phyloP scores from a whole-genome alignment of 805 yeast genomes.

The Candida xyloterini region DNA sequence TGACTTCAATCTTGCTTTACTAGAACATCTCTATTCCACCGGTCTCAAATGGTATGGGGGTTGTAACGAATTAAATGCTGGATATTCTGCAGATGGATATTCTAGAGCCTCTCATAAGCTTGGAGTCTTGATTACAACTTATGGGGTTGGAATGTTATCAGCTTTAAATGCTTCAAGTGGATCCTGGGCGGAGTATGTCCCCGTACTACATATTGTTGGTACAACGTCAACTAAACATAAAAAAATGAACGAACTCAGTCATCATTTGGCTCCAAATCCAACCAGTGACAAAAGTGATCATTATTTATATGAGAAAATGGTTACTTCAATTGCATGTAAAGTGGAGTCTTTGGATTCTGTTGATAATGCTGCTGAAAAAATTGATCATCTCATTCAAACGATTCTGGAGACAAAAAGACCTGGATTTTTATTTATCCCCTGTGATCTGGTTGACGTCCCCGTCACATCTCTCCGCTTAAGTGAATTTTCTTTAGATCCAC shows the following conservation, averaged over 20 bases:
- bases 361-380: conserved; percentile 49
- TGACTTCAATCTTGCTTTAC: conserved; percentile 63
- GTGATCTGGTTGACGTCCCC: conserved; percentile 53
- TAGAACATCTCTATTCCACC: conserved; percentile 63
- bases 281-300: conserved; percentile 54
- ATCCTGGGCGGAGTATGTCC: conserved; percentile 76
- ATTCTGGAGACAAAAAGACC: conserved; percentile 66
- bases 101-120: conserved; percentile 62
- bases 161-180: conserved; percentile 84
- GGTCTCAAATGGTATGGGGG: conserved; percentile 71
- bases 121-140: conserved; percentile 69
- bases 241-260: conserved; percentile 36
- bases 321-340: conserved; percentile 52
- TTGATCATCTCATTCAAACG: conserved; percentile 62
- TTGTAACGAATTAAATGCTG: conserved; percentile 87
- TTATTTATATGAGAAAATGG: conserved; percentile 61
- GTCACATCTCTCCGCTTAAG: conserved; percentile 36
- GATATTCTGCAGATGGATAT: conserved; percentile 90
- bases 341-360: conserved; percentile 48
- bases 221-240: conserved; percentile 47
- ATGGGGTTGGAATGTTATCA: conserved; percentile 87
- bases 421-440: conserved; percentile 77
- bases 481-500: not conserved
- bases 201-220: conserved; percentile 83
- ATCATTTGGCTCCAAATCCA: conserved; percentile 58